Percentiles rank a stretch among this genome's conserved stretches.
These are phyloP conservation scores for Lyophyllum decastes DNA, from an alignment of 768 basidiomycete genomes.

Conservation along the genomic window DNA sequence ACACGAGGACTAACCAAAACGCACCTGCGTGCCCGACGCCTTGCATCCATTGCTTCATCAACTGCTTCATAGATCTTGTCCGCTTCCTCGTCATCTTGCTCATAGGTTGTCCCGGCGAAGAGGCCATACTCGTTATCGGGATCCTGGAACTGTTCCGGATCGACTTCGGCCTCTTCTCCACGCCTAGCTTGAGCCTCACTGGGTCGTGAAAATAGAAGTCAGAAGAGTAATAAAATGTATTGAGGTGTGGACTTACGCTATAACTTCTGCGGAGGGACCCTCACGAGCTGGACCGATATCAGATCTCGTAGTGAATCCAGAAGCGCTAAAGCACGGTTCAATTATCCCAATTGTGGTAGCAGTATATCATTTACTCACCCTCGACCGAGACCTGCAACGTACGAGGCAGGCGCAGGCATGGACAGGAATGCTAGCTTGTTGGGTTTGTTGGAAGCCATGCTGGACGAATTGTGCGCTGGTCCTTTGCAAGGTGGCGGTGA, in stretches of 20 bases:
- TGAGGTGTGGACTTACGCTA: conserved; percentile 62
- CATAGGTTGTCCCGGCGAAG: conserved; percentile 94
- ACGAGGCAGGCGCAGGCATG: conserved; percentile 94
- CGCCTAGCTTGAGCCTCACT: conserved; percentile 86
- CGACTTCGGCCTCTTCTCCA: conserved; percentile 86
- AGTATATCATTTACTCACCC: conserved; percentile 55
- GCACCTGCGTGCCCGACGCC: conserved; percentile 78
- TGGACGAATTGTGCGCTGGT: not conserved
- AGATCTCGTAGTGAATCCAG: conserved; percentile 95
- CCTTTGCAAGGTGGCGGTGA: not conserved
- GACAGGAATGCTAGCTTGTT: conserved; percentile 88
- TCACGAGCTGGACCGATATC: conserved; percentile 99
- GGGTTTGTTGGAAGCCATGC: conserved; percentile 40
- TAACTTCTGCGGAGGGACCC: conserved; percentile 87
- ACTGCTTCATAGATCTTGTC: conserved; percentile 94
- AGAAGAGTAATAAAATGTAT: not conserved
- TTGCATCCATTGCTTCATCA: conserved; percentile 86
- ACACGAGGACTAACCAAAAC: conserved; percentile 46
- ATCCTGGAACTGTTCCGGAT: conserved; percentile 92
- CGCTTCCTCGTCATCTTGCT: conserved; percentile 97
- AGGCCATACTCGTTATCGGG: conserved; percentile 97
- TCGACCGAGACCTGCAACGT: conserved; percentile 97
- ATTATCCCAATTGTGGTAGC: conserved; percentile 1
- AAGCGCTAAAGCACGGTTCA: conserved; percentile 59
- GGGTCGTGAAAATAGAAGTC: conserved; percentile 6